Base-by-base conservation (phyloP, 108 stramenopile species). In the Fistulifera solaris region DNA sequence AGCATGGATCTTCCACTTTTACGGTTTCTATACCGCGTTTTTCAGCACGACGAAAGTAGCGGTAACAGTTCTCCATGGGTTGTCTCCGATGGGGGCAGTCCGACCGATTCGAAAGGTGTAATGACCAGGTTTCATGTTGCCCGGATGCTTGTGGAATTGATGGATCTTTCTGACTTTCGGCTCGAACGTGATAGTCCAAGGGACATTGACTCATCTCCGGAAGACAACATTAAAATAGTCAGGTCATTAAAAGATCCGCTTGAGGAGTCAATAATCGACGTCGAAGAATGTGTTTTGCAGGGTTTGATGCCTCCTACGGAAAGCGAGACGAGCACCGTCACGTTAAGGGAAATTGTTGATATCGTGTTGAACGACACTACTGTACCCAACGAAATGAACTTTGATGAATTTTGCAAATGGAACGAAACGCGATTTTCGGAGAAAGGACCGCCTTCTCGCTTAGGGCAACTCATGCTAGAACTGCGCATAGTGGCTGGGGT, bases 401-500 rank as follows among this genome's bases (percentile, higher is more conserved):
- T 81, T 56, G 56, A 84, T 24, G 73, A 78, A 51, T 73, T 90
- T 66, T 63, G 78, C 18, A 40, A 54, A 27, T 90, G 89, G 89
- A 62, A 58, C 14, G 25, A 24, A 42, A 67, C 59, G 2, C 3
- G 31, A 35, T 31, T 21, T n/a, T 47, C 59, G 17, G 61, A 61
- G 58, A 42, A 57, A 17, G 35, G 52, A 5, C 46, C 57, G 1
- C 57, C 65, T 41, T 56, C 65, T 41, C 76, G 78, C 38, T 58
- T 85, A 12, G 80, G 79, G 2, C 80, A 80, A 1, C 75, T 77
- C 25, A 56, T 85, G 3, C 56, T 78, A 21, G 90, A 92, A 22
- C 61, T 92, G 14, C 75, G 81, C 26, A 42, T 92, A 35, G 80
- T 92, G 42, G 84, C 76, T 0, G 63, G 81, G 17, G 76, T 87